Percentiles rank a stretch among this genome's conserved stretches.
phyloP scores from a whole-genome alignment of 257 asterid genomes.

The Forsythia viridissima region DNA sequence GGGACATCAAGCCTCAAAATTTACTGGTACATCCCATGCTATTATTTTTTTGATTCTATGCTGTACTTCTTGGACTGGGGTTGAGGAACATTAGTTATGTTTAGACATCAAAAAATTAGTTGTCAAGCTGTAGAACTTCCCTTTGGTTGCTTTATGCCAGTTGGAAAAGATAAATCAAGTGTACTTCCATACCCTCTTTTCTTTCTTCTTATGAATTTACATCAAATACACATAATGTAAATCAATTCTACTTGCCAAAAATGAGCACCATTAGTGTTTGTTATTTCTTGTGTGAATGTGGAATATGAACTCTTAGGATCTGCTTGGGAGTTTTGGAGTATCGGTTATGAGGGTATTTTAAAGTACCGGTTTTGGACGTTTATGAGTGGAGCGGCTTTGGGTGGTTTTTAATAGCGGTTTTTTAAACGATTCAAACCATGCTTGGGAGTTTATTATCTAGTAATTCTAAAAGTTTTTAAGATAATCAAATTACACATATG shows the following conservation, averaged over 20 bases:
- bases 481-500: too few species aligned
- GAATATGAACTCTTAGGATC: background rate
- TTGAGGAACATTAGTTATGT: background rate
- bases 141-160: background rate
- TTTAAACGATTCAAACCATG: too few species aligned
- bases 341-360: too few species aligned
- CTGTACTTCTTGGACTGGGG: background rate
- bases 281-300: background rate
- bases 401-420: too few species aligned
- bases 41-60: background rate
- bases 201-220: background rate
- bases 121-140: background rate
- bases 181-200: background rate
- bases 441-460: too few species aligned
- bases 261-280: background rate
- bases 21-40: constrained; percentile 43
- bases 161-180: background rate
- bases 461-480: too few species aligned
- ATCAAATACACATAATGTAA: background rate
- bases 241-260: background rate
- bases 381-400: too few species aligned
- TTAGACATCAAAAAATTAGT: background rate
- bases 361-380: too few species aligned
- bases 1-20: constrained; percentile 73
- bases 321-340: too few species aligned